phyloP scores from a whole-genome alignment of 2,329 filamentous ascomycete genomes.

The Dactylellina haptotyla region DNA sequence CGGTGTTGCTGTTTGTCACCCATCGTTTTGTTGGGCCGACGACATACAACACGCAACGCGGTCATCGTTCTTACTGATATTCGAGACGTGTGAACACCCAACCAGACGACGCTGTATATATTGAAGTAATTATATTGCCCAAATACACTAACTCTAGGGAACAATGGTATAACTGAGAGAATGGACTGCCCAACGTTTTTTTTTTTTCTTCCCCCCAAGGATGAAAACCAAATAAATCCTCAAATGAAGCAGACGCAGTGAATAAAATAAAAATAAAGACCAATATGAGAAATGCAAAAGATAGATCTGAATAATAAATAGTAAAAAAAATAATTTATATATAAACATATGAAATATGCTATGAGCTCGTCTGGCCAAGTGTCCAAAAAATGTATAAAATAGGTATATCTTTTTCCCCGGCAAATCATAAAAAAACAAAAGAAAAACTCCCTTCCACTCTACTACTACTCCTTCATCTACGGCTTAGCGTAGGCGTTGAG shows the following conservation, averaged over 20 bases:
- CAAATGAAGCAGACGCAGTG: neutral
- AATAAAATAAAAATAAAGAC: conserved; percentile 3
- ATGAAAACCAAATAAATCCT: neutral
- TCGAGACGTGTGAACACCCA: no score
- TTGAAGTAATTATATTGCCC: neutral
- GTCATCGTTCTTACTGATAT: no score
- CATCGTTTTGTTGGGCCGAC: neutral
- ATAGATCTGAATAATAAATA: neutral
- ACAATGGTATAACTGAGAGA: neutral
- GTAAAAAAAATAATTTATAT: conserved; percentile 11
- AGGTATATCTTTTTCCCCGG: no score
- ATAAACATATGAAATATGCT: conserved; percentile 32
- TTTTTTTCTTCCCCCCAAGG: neutral
- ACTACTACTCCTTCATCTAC: conserved; percentile 14
- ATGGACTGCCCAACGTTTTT: neutral
- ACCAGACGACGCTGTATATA: neutral
- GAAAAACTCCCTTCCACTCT: neutral
- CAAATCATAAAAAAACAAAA: conserved; percentile 7
- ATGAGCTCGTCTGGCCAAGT: conserved; percentile 13
- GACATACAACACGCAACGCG: neutral
- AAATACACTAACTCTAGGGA: neutral
- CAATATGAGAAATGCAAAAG: no score
- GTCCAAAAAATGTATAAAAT: conserved; percentile 10
- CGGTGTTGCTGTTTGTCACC: neutral
- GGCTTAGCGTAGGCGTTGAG: conserved; percentile 27